Evolutionary conservation across 2,329 filamentous ascomycete genomes (phyloP).

Genomic region (Furcasterigmium furcatum): DNA sequence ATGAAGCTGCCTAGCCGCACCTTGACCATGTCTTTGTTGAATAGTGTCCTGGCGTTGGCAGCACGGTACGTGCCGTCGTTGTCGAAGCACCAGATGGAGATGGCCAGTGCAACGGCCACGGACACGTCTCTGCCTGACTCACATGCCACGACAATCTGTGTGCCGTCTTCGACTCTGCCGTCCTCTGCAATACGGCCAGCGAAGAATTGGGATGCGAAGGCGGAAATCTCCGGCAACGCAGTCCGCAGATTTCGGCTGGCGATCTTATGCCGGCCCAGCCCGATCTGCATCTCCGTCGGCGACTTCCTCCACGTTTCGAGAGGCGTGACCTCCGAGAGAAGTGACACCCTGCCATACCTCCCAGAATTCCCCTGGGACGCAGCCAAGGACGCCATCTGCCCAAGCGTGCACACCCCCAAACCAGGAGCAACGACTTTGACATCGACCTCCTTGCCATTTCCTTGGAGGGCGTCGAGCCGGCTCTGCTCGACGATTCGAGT

Average conservation of each 20-base stretch:
- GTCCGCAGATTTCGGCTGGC: constrained; percentile 80
- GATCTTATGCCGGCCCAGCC: constrained; percentile 68
- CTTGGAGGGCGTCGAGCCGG: constrained; percentile 22
- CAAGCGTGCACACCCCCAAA: constrained; percentile 22
- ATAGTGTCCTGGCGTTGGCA: constrained; percentile 18
- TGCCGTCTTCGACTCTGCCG: not conserved
- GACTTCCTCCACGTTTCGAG: constrained; percentile 36
- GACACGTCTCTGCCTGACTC: constrained; percentile 77
- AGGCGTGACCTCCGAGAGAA: constrained; percentile 39
- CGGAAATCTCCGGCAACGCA: constrained; percentile 60
- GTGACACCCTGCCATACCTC: constrained; percentile 34
- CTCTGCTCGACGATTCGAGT: constrained; percentile 33
- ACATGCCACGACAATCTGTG: constrained; percentile 60
- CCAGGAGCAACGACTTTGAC: not conserved
- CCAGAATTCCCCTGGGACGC: not conserved
- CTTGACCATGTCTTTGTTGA: constrained; percentile 77
- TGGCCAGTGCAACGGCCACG: constrained; percentile 70
- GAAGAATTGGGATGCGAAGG: constrained; percentile 34
- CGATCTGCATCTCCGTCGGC: constrained; percentile 48
- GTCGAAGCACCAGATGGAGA: constrained; percentile 72
- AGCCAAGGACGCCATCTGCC: constrained; percentile 18
- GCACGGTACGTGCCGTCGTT: constrained; percentile 49
- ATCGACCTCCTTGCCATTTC: not conserved
- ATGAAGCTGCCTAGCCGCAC: constrained; percentile 79
- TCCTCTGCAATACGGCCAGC: not conserved